Base-by-base conservation (phyloP, 1,284 basidiomycete genomes). In the Vanrija pseudolonga region DNA sequence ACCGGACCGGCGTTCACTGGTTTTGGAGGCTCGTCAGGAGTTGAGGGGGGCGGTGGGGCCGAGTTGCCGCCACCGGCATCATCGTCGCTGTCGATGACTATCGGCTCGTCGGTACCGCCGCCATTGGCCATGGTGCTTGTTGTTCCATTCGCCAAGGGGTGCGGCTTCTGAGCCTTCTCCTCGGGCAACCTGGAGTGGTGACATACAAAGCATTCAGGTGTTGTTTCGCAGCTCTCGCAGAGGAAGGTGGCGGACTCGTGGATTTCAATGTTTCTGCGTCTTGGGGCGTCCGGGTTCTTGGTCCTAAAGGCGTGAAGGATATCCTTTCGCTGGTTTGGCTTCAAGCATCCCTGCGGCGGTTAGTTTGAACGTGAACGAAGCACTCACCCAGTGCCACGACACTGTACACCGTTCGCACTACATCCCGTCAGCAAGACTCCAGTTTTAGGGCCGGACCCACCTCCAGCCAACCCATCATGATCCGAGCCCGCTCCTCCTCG, bases 401-500 rank as follows among this genome's bases (percentile, higher is more conserved):
- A 89, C 82, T 14, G 86, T 85, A 61, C 90, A 94, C 69, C 83
- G 85, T 43, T 89, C 76, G 67, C 90, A 93, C 77, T 71, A 26
- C 12, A 12, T 14, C 9, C 17, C 48, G 49, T 46, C 26, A 47
- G 50, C n/a, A 6, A 23, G 17, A 1, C 36, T 51, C 20, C 20
- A 14, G 6, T 17, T 24, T 19, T 12, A 4, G 14, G 12, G 28
- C 32, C 28, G 22, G 37, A 48, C 66, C 56, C 43, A 72, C 69
- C 53, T 85, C 82, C 55, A 92, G 83, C 90, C 90, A 94, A 23
- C 90, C 90, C 20, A 88, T 87, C 41, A 88, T 76, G 6, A 69
- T 70, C n/a, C 69, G 73, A 6, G 84, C 73, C 45, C 78, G 77
- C 50, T 84, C 83, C 44, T 84, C 81, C 23, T 83, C 81, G 22